A percentile compares a stretch with the other conserved stretches of the same genome.
These are phyloP conservation scores for Penicillium turbatum DNA, from an alignment of 495 filamentous ascomycete species.

Conservation along the genomic window DNA sequence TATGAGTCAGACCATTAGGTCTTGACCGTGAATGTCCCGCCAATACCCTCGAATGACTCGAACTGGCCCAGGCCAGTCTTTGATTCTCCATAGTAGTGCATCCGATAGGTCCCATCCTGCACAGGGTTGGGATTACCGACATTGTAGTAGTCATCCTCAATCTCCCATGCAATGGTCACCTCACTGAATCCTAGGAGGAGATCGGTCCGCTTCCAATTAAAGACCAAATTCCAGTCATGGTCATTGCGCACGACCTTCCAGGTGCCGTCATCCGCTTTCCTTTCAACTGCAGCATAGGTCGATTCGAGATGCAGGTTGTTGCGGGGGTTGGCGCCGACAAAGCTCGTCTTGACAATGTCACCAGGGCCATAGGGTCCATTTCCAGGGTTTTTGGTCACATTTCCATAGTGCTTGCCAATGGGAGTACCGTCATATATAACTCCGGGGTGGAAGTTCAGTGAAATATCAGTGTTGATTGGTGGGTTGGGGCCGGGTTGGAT, in stretches of 20 bases:
- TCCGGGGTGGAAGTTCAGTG: slow-evolving; percentile 73
- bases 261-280: slow-evolving; percentile 40
- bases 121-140: slow-evolving; percentile 37
- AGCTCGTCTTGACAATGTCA: slow-evolving; percentile 56
- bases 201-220: slow-evolving; percentile 67
- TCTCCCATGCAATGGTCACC: slow-evolving; percentile 77
- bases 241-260: slow-evolving; percentile 61
- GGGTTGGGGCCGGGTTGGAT: slow-evolving; percentile 59
- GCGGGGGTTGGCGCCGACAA: slow-evolving; percentile 86
- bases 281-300: slow-evolving; percentile 79
- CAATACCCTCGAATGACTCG: slow-evolving; percentile 70
- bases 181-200: slow-evolving; percentile 70
- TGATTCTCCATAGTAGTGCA: slow-evolving; percentile 82
- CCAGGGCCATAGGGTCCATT: slow-evolving; percentile 51
- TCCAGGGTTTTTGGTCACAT: slow-evolving; percentile 57
- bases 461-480: slow-evolving; percentile 76
- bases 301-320: slow-evolving; percentile 78
- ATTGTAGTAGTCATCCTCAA: slow-evolving; percentile 51
- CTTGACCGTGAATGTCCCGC: slow-evolving; percentile 57
- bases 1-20: slow-evolving; percentile 4
- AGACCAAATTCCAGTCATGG: slow-evolving; percentile 26
- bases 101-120: slow-evolving; percentile 63
- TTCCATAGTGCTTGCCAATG: slow-evolving; percentile 71
- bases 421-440: slow-evolving; percentile 74
- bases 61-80: slow-evolving; percentile 67